phyloP scores from a whole-genome alignment of 768 basidiomycete genomes.

The Rubroboletus pulcherrimus region DNA sequence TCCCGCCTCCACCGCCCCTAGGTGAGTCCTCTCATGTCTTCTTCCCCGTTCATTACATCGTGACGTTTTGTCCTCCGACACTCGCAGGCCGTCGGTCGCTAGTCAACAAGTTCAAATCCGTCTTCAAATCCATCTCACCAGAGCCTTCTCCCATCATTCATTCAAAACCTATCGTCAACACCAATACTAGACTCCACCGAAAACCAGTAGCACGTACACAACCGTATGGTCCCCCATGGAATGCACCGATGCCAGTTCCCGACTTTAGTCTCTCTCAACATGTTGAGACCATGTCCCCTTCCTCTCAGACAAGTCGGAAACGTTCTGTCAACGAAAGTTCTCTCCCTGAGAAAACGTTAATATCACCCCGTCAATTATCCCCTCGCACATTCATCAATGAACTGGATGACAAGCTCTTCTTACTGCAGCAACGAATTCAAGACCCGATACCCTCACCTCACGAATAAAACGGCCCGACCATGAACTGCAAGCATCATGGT shows the following conservation, averaged over 20 bases:
- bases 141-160: slow-evolving; percentile 2
- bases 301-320: background rate
- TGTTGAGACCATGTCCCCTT: background rate
- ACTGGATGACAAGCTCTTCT: slow-evolving; percentile 19
- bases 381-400: slow-evolving; percentile 17
- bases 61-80: background rate
- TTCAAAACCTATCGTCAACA: slow-evolving; percentile 11
- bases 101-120: slow-evolving; percentile 20
- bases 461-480: background rate
- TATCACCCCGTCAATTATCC: slow-evolving; percentile 8
- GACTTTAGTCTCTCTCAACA: slow-evolving; percentile 1
- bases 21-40: background rate
- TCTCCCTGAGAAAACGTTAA: background rate
- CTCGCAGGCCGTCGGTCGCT: slow-evolving; percentile 12
- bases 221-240: slow-evolving; percentile 38
- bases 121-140: slow-evolving; percentile 16
- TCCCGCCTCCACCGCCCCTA: background rate
- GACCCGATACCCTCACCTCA: slow-evolving; percentile 1
- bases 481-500: background rate
- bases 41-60: background rate
- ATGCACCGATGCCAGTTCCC: slow-evolving; percentile 26
- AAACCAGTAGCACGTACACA: slow-evolving; percentile 34
- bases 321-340: background rate
- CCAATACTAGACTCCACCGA: slow-evolving; percentile 14
- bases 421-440: slow-evolving; percentile 12